Percentiles rank a stretch among this genome's conserved stretches.
Conservation (phyloP, 2,329 filamentous ascomycete species). For the Fusarium buharicum region DNA sequence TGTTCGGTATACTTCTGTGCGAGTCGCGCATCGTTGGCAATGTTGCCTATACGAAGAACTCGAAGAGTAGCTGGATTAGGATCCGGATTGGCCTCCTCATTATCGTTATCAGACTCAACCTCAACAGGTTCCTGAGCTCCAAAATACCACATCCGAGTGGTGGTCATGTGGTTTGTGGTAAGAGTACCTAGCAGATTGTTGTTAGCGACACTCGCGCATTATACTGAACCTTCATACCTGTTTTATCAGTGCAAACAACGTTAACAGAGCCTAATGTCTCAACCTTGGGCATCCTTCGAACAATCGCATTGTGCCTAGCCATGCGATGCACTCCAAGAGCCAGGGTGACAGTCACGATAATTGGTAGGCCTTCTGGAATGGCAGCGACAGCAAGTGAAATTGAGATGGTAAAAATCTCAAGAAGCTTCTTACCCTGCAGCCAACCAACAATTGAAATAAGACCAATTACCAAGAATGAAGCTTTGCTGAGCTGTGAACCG, state of each 20-base stretch:
- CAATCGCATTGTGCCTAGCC: slow-evolving; percentile 94
- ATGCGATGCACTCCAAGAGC: slow-evolving; percentile 95
- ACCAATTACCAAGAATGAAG: slow-evolving; percentile 93
- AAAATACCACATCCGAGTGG: slow-evolving; percentile 96
- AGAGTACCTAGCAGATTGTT: slow-evolving; percentile 72
- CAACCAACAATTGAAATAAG: slow-evolving; percentile 92
- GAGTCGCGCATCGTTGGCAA: slow-evolving; percentile 92
- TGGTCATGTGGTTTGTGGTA: slow-evolving; percentile 98
- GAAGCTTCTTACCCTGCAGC: slow-evolving; percentile 84
- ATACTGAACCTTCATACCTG: slow-evolving; percentile 61
- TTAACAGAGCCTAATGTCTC: slow-evolving; percentile 99
- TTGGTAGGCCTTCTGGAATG: slow-evolving; percentile 94
- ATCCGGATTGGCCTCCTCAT: slow-evolving; percentile 64
- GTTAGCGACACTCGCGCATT: slow-evolving; percentile 26
- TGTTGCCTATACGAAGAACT: slow-evolving; percentile 91
- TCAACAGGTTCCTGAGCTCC: slow-evolving; percentile 67
- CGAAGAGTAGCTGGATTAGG: slow-evolving; percentile 76
- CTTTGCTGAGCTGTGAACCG: slow-evolving; percentile 94
- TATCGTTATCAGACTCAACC: slow-evolving; percentile 65
- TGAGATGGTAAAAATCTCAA: slow-evolving; percentile 98
- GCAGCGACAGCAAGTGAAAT: slow-evolving; percentile 96
- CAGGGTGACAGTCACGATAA: slow-evolving; percentile 97
- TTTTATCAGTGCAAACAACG: slow-evolving; percentile 99
- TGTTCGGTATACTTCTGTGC: slow-evolving; percentile 77
- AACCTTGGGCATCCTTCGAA: slow-evolving; percentile 93